Evolutionary conservation across 2,329 filamentous ascomycete genomes (phyloP), one percentile per base, ranked within the genome.

Genomic region (Hymenoscyphus albidus): DNA sequence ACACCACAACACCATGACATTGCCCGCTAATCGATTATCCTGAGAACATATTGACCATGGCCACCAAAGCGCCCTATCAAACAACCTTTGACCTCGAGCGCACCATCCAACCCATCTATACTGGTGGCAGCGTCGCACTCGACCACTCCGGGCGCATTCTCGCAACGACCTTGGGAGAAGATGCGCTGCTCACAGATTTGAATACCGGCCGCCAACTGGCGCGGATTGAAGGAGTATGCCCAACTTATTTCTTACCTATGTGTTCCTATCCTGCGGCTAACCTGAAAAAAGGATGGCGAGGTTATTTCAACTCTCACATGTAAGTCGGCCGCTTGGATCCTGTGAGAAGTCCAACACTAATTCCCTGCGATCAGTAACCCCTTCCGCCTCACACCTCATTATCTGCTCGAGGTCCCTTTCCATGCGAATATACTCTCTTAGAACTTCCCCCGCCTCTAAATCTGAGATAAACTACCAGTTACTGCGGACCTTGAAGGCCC

Each of bases 321-420:
- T 90, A 77, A 69, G 78, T 71, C 42, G 40, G 59, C n/a, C 57
- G 14, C 1, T 64, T 38, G 10, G 40, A 22, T 73, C 58, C 67
- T 67, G 39, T 54, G 59, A 16, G 32, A 22, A n/a, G 16, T 2
- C 38, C 39, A 32, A 27, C 14, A 6, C 35, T 42, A 74, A 76
- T 71, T 73, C 59, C 14, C 42, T 59, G 16, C 31, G 27, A 39
- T 27, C 70, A 92, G 90, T 99, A 70, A 96, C 94, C 0, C 93
- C 93, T 0, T 92, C 91, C 67, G 92, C 88, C 9, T 93, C 92
- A 32, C 92, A 97, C 77, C 84, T 98, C 63, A 88, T 97, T 69
- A 81, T 96, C 70, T 98, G 93, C 80, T 99, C 95, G 18, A 88
- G 94, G 70, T 98, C 94, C n/a, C 83, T 97, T 62, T 93, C 93